Evolutionary conservation across 2,329 filamentous ascomycete genomes (phyloP).

Genomic region (Ceratocystis huliohia): DNA sequence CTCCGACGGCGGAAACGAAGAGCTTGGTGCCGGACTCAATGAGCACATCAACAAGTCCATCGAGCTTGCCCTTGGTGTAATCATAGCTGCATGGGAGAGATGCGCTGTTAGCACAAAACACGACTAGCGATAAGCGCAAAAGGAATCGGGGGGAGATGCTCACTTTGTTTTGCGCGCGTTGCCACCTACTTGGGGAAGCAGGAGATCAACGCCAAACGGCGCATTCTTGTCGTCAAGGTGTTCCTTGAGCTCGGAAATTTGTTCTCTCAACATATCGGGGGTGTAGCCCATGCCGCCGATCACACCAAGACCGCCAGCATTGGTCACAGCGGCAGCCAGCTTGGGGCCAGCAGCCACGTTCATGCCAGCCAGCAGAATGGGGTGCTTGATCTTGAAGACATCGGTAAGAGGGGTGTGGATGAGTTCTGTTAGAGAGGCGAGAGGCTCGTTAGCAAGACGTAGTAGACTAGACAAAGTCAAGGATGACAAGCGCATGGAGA

Average conservation of each 20-base stretch:
- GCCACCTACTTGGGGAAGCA: constrained; percentile 89
- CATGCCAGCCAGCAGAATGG: constrained; percentile 92
- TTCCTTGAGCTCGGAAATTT: constrained; percentile 87
- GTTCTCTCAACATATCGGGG: constrained; percentile 90
- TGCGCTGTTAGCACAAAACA: constrained; percentile 18
- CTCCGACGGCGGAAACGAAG: constrained; percentile 93
- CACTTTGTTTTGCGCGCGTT: constrained; percentile 88
- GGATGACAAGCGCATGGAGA: neutral
- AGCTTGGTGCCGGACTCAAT: constrained; percentile 84
- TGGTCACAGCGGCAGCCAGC: constrained; percentile 91
- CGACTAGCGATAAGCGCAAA: neutral
- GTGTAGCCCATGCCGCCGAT: constrained; percentile 94
- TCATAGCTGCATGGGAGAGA: constrained; percentile 60
- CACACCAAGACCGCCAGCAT: constrained; percentile 91
- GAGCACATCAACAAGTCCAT: constrained; percentile 79
- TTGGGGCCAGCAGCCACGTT: constrained; percentile 96
- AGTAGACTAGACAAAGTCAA: neutral
- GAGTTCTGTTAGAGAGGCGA: constrained; percentile 23
- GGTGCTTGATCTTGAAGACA: constrained; percentile 96
- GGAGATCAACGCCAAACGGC: constrained; percentile 86
- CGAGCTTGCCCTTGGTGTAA: constrained; percentile 97
- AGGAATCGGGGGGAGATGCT: constrained; percentile 23
- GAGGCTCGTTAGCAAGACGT: neutral
- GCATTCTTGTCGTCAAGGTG: constrained; percentile 81
- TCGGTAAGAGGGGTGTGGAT: constrained; percentile 88